Percentiles rank a stretch among this genome's conserved stretches.
These are phyloP conservation scores for Calocybe indica DNA, from an alignment of 768 basidiomycete species.

Conservation along the genomic window DNA sequence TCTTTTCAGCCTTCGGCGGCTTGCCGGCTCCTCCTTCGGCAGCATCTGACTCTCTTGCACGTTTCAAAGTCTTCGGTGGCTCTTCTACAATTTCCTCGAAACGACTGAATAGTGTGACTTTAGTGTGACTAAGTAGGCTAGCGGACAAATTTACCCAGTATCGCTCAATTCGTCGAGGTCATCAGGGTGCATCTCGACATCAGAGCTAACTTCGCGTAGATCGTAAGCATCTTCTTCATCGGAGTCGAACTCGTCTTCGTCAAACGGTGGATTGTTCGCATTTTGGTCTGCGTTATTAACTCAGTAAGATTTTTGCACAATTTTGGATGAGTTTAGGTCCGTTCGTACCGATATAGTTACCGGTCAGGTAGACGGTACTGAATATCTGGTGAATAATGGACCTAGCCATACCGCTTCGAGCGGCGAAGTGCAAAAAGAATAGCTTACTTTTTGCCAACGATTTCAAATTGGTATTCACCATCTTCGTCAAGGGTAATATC, in stretches of 20 bases:
- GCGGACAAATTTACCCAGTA: constrained; percentile 34
- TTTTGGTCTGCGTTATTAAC: constrained; percentile 40
- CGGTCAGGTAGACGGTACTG: constrained; percentile 72
- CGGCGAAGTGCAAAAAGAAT: not conserved
- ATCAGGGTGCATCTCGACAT: constrained; percentile 69
- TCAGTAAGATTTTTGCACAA: constrained; percentile 39
- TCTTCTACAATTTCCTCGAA: constrained; percentile 67
- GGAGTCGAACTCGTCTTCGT: constrained; percentile 41
- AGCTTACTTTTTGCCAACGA: constrained; percentile 76
- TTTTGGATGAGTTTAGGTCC: not conserved
- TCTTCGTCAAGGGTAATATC: constrained; percentile 68
- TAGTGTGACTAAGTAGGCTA: not conserved
- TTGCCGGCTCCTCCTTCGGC: constrained; percentile 27
- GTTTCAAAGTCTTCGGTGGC: constrained; percentile 51
- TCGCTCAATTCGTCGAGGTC: constrained; percentile 46
- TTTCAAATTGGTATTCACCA: constrained; percentile 60
- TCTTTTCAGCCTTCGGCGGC: constrained; percentile 58
- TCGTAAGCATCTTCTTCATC: constrained; percentile 50
- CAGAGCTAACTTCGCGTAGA: constrained; percentile 75
- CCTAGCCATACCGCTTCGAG: not conserved
- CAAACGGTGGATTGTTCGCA: constrained; percentile 42
- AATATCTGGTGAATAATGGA: not conserved
- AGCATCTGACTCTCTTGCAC: constrained; percentile 57
- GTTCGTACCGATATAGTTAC: constrained; percentile 74
- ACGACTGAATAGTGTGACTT: constrained; percentile 34